Evolutionary conservation across 768 basidiomycete genomes (phyloP), one percentile per base, ranked within the genome.

Genomic region (Lactarius quietus): DNA sequence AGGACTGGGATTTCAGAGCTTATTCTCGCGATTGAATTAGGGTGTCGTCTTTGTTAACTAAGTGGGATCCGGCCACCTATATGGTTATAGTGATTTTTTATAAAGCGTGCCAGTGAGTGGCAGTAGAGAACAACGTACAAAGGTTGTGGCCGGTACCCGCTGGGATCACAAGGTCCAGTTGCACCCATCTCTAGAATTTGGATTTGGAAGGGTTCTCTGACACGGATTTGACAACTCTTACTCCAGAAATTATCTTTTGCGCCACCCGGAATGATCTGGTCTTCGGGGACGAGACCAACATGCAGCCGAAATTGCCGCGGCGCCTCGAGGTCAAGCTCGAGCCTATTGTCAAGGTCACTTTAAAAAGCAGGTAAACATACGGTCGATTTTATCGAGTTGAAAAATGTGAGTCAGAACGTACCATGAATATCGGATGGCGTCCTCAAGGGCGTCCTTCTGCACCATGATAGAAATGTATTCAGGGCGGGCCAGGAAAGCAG

Each of bases 231-330:
- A 7, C 8, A 43, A 18, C 9, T 75, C 85, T 56, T 76, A 94
- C 95, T 96, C 97, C 97, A 99, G 75, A 99, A 98, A 78, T 99
- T 99, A 76, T 98, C 95, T 75, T 97, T 97, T 6, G 93, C 90
- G 72, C 90, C 92, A 62, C 95, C 95, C 8, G 97, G 91, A 57
- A 99, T 79, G 67, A 99, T 90, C 71, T 95, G 95, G 68, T 90
- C 88, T 68, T 95, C 94, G 0, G 86, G 73, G 28, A 98, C 88
- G 45, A n/a, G n/a, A n/a, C 97, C 97, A 65, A 90, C 86, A n/a
- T 87, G 83, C 9, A 92, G 76, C 97, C 97, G 98, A 55, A 83
- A 84, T 69, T 93, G 81, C 74, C 86, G n/a, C n/a, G n/a, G 89
- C 29, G 94, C 93, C 75, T 98, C 95, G 43, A 85, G 76, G 76